phyloP scores from a whole-genome alignment of 805 yeast genomes.

The Kazachstania africana region DNA sequence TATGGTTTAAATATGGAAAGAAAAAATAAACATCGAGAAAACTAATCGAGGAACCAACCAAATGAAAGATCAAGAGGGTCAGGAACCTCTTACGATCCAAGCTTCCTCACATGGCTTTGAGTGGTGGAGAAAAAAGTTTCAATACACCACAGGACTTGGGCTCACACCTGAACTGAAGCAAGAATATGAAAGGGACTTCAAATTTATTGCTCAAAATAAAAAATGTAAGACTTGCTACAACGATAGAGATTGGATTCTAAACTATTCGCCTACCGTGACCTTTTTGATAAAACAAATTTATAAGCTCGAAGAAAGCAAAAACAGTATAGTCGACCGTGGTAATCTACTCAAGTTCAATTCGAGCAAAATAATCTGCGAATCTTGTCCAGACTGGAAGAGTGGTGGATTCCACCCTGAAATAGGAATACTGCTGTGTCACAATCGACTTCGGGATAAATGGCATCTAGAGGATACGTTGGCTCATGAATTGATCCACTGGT shows the following conservation, averaged over 20 bases:
- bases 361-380: conserved; percentile 51
- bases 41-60: not conserved
- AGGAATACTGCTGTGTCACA: conserved; percentile 82
- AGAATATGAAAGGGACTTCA: conserved; percentile 51
- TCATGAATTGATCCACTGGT: conserved; percentile 89
- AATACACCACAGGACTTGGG: conserved; percentile 63
- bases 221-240: conserved; percentile 65
- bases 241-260: conserved; percentile 67
- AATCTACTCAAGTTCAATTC: conserved; percentile 15
- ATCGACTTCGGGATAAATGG: conserved; percentile 60
- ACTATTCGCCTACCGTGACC: conserved; percentile 70
- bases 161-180: conserved; percentile 37
- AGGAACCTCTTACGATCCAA: no score
- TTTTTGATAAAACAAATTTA: conserved; percentile 80
- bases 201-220: conserved; percentile 17
- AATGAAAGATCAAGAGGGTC: conserved; percentile 26
- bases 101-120: no score
- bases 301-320: conserved; percentile 35
- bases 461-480: conserved; percentile 85
- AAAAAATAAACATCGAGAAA: not conserved
- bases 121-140: conserved; percentile 71
- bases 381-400: conserved; percentile 70
- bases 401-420: conserved; percentile 91
- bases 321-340: conserved; percentile 5
- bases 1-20: not conserved